phyloP scores from a whole-genome alignment of 805 yeast genomes.

The Wickerhamomyces silvicola region DNA sequence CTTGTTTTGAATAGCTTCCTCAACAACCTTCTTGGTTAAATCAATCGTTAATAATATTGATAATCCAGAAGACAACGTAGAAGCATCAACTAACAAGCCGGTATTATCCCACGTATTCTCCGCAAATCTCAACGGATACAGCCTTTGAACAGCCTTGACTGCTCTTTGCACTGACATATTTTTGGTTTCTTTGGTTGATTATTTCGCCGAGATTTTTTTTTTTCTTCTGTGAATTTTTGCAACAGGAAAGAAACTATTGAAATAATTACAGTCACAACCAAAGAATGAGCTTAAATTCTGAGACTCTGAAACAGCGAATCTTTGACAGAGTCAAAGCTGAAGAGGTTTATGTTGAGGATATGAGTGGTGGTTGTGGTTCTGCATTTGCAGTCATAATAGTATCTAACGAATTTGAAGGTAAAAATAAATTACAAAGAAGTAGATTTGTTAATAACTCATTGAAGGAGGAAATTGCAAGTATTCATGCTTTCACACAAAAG shows the following conservation, averaged over 20 bases:
- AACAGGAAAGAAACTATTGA: not conserved
- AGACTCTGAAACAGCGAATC: constrained; percentile 41
- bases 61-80: constrained; percentile 22
- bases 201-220: not conserved
- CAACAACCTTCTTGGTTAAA: constrained; percentile 73
- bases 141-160: constrained; percentile 51
- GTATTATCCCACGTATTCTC: constrained; percentile 94
- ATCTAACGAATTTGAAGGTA: constrained; percentile 62
- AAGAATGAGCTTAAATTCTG: constrained; percentile 22
- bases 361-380: constrained; percentile 89
- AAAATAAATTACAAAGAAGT: constrained; percentile 81
- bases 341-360: constrained; percentile 68
- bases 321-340: constrained; percentile 51
- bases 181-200: not conserved
- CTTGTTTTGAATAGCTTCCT: constrained; percentile 64
- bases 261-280: not conserved
- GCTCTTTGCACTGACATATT: constrained; percentile 34
- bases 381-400: constrained; percentile 93
- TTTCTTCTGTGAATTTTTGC: not conserved
- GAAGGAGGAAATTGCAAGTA: constrained; percentile 75
- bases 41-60: constrained; percentile 70
- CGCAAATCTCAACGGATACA: constrained; percentile 79
- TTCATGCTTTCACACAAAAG: constrained; percentile 95
- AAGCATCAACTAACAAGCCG: constrained; percentile 76
- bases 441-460: constrained; percentile 75